Base-by-base conservation (phyloP, 768 basidiomycete species). In the Megacollybia marginata region DNA sequence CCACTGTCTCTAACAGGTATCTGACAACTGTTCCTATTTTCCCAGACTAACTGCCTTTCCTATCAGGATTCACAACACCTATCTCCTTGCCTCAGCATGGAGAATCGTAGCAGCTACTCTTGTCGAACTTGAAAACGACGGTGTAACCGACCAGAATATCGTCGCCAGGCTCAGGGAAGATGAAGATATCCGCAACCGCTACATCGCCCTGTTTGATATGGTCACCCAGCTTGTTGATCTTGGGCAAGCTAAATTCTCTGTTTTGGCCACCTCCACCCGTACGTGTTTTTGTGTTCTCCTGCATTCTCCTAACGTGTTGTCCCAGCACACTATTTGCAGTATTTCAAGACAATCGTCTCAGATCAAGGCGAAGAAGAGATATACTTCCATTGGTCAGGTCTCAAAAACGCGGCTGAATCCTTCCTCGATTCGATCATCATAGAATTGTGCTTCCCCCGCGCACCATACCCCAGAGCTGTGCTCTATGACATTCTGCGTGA, bases 81-180 rank as follows among this genome's bases (percentile, higher is more conserved):
- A 88, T 63, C 79, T 86, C 76, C 71, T 91, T 33, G 85, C 88
- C n/a, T 80, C 87, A 13, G 84, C 80, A 1, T 92, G 90, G 90
- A 86, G 76, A 54, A 67, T 91, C 44, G 80, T 87, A n/a, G 63
- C 73, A 4, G 72, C 82, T 50, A 69, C 70, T 32, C 67, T 92
- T 48, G 71, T 71, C 47, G 70, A 76, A 23, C 67, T 91, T 43
- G 68, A 72, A n/a, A 65, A 73, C 15, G 66, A 70, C 11, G 83
- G 82, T 32, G 54, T 88, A 15, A 64, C 70, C 8, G 82, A 89
- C 50, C 58, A 63, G 28, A 72, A 68, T 32, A 67, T 80, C 50
- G 79, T 80, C 49, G 53, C 55, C 2, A 74, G 79, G 52, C 69
- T 90, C n/a, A 70, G 72, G 61, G 69, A 64, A 11, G 71, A 85